Evolutionary conservation across 2,329 filamentous ascomycete genomes (phyloP).

Genomic region (Colletotrichum simmondsii): DNA sequence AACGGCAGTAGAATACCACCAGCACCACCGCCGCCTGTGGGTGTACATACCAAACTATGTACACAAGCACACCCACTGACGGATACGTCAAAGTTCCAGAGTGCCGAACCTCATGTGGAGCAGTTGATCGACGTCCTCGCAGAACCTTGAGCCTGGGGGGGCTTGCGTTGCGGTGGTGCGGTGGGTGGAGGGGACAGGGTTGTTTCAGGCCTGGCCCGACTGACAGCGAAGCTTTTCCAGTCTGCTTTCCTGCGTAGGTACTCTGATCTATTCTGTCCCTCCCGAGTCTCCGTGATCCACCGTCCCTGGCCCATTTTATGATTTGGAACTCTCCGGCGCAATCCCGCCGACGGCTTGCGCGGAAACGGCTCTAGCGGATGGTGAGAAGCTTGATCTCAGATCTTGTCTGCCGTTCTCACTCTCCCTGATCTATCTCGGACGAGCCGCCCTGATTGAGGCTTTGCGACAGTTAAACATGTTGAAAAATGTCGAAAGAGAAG

Average conservation of each 20-base stretch:
- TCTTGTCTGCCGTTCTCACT: neutral
- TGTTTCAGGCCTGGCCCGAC: slow-evolving; percentile 27
- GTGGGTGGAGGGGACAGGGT: slow-evolving; percentile 26
- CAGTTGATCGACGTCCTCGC: slow-evolving; percentile 29
- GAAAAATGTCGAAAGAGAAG: too few species aligned
- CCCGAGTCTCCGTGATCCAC: neutral
- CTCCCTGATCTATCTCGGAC: neutral
- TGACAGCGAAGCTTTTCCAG: slow-evolving; percentile 28
- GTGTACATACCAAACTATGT: neutral
- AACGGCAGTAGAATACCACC: neutral
- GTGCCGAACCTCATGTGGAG: slow-evolving; percentile 32
- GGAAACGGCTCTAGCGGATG: neutral
- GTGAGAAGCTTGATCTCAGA: neutral
- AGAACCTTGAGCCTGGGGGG: slow-evolving; percentile 11
- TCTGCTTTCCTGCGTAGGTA: neutral
- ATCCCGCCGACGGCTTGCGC: neutral
- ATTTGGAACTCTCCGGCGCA: neutral
- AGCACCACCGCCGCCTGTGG: neutral
- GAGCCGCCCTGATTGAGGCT: neutral
- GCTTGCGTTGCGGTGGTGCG: neutral
- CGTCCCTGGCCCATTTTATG: neutral
- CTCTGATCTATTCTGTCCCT: too few species aligned
- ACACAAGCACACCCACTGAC: too few species aligned
- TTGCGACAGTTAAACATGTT: neutral
- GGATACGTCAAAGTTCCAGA: neutral